phyloP scores from a whole-genome alignment of 2,329 filamentous ascomycete genomes.

The Fusarium falciforme region DNA sequence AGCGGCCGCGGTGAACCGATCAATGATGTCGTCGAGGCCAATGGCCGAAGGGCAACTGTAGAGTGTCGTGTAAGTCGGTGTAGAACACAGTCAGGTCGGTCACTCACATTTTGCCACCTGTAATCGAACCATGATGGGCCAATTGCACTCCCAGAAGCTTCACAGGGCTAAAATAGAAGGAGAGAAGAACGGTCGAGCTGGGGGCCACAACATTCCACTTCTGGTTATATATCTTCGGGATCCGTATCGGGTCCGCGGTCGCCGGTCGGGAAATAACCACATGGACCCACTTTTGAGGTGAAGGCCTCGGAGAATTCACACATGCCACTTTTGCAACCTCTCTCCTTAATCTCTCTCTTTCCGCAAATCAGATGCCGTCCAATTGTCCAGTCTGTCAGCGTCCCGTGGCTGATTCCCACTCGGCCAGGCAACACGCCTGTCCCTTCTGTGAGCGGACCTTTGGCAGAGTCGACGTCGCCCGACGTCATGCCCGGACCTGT shows the following conservation, averaged over 20 bases:
- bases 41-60: slow-evolving; percentile 6
- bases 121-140: not conserved
- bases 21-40: not conserved
- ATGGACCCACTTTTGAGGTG: slow-evolving; percentile 1
- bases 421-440: not conserved
- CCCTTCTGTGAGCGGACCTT: slow-evolving; percentile 29
- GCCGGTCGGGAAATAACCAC: slow-evolving; percentile 26
- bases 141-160: not conserved
- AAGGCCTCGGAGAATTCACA: slow-evolving; percentile 27
- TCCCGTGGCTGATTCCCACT: not conserved
- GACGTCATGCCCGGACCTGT: slow-evolving; percentile 24
- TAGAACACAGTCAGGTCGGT: accelerated
- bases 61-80: slow-evolving; percentile 11
- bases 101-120: slow-evolving; percentile 13
- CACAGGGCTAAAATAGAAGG: not conserved
- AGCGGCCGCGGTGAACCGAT: not conserved
- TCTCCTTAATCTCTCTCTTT: not conserved
- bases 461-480: slow-evolving; percentile 21
- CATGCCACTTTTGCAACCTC: slow-evolving; percentile 2
- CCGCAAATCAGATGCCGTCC: not conserved
- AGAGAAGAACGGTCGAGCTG: not conserved
- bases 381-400: slow-evolving; percentile 4
- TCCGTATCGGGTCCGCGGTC: not conserved
- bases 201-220: not conserved
- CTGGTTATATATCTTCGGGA: not conserved